A percentile compares a stretch with the other conserved stretches of the same genome.
Evolutionary conservation across 352 stramenopile genomes (phyloP).

Genomic region (Phytopythium delawarense): DNA sequence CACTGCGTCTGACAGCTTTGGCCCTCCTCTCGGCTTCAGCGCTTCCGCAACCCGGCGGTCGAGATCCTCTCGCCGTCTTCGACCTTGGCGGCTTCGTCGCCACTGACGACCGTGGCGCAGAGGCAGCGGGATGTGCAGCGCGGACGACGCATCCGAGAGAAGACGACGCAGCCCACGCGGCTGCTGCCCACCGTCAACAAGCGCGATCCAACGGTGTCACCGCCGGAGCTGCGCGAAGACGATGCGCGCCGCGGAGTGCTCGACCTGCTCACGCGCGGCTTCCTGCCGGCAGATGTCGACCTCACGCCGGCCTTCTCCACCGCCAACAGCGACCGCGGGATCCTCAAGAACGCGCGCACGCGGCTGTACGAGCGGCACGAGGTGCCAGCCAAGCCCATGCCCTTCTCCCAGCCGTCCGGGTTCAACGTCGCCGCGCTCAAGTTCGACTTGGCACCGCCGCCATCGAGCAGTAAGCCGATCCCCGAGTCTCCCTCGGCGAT

Average conservation of each 20-base stretch:
- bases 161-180: slow-evolving; percentile 45
- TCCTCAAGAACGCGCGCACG: slow-evolving; percentile 49
- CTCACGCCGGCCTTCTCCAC: slow-evolving; percentile 54
- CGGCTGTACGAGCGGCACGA: slow-evolving; percentile 59
- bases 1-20: not conserved
- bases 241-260: slow-evolving; percentile 64
- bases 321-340: slow-evolving; percentile 21
- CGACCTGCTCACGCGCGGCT: slow-evolving; percentile 67
- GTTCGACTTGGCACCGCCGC: slow-evolving; percentile 48
- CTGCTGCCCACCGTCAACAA: slow-evolving; percentile 73
- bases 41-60: slow-evolving; percentile 33
- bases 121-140: slow-evolving; percentile 21
- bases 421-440: slow-evolving; percentile 79
- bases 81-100: slow-evolving; percentile 6
- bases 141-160: slow-evolving; percentile 49
- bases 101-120: slow-evolving; percentile 11
- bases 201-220: slow-evolving; percentile 44
- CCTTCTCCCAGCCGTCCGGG: slow-evolving; percentile 58
- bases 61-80: slow-evolving; percentile 28
- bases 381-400: slow-evolving; percentile 34
- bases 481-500: not conserved
- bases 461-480: not conserved
- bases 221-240: slow-evolving; percentile 47
- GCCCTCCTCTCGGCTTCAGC: slow-evolving; percentile 11
- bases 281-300: slow-evolving; percentile 54